Evolutionary conservation across 345 rosid species (phyloP).

Genomic region (Firmiana major): DNA sequence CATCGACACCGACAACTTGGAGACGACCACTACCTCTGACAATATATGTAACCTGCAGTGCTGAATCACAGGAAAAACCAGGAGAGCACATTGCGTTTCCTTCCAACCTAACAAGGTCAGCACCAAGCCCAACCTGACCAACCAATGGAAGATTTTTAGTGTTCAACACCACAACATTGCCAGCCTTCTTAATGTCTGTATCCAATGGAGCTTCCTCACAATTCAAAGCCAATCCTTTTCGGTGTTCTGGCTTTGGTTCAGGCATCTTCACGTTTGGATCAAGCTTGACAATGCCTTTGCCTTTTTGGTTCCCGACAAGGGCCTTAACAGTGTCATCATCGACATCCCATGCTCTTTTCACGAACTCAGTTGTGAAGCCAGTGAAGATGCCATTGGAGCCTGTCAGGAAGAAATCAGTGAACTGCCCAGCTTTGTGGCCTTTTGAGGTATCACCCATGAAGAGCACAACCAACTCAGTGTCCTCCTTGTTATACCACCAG

Average conservation of each 20-base stretch:
- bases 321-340: constrained; percentile 38
- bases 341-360: constrained; percentile 70
- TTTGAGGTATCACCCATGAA: constrained; percentile 81
- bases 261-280: constrained; percentile 53
- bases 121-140: constrained; percentile 83
- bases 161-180: constrained; percentile 79
- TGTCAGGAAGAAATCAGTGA: constrained; percentile 73
- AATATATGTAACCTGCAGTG: constrained; percentile 76
- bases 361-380: constrained; percentile 75
- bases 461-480: constrained; percentile 67
- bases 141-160: constrained; percentile 83
- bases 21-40: constrained; percentile 74
- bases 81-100: constrained; percentile 91
- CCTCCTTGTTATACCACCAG: constrained; percentile 89
- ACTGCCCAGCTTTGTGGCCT: constrained; percentile 71
- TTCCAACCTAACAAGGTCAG: constrained; percentile 79
- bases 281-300: constrained; percentile 64
- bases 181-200: constrained; percentile 69
- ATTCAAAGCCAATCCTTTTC: constrained; percentile 63
- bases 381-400: constrained; percentile 78
- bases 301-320: constrained; percentile 51
- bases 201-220: constrained; percentile 85
- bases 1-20: constrained; percentile 74
- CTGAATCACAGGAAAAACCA: constrained; percentile 93
- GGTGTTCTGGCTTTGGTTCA: constrained; percentile 45